A percentile compares a stretch with the other conserved stretches of the same genome.
phyloP scores from a whole-genome alignment of 2,329 filamentous ascomycete species.

The Coniella vitis region DNA sequence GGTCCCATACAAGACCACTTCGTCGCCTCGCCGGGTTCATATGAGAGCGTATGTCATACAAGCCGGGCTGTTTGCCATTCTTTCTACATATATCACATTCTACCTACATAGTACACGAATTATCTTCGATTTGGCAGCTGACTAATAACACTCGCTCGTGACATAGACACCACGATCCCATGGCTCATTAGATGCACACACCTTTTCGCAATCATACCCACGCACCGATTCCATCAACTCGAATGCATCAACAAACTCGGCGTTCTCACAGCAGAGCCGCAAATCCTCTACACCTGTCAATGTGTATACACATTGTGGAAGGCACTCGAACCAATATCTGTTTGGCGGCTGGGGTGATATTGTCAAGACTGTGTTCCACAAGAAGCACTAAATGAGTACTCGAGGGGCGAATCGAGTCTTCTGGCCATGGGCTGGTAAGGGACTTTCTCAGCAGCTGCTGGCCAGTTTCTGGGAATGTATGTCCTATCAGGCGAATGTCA shows the following conservation, averaged over 20 bases:
- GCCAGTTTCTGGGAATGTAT: too few relatives aligned
- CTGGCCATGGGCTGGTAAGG: too few relatives aligned
- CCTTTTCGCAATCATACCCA: background rate
- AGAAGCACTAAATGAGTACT: slow-evolving; percentile 21
- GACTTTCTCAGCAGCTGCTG: too few relatives aligned
- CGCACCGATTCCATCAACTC: slow-evolving; percentile 11
- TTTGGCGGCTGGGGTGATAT: slow-evolving; percentile 41
- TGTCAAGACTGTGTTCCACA: slow-evolving; percentile 34
- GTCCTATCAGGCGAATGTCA: too few relatives aligned
- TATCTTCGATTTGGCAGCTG: too few relatives aligned
- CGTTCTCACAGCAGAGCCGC: slow-evolving; percentile 5
- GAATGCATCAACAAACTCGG: slow-evolving; percentile 1
- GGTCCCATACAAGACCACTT: background rate
- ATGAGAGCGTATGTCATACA: slow-evolving; percentile 12
- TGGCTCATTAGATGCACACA: background rate
- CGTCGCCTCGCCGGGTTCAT: slow-evolving; percentile 11
- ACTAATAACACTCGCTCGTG: background rate
- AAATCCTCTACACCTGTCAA: slow-evolving; percentile 26
- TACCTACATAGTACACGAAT: too few relatives aligned
- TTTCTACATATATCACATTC: too few relatives aligned
- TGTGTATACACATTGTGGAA: slow-evolving; percentile 47
- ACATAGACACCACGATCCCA: slow-evolving; percentile 4
- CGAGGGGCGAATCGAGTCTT: too few relatives aligned
- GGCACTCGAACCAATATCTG: slow-evolving; percentile 47
- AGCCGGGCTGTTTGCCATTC: too few relatives aligned